Conservation (phyloP, 1,284 basidiomycete species). For the Boletus austroedulis region DNA sequence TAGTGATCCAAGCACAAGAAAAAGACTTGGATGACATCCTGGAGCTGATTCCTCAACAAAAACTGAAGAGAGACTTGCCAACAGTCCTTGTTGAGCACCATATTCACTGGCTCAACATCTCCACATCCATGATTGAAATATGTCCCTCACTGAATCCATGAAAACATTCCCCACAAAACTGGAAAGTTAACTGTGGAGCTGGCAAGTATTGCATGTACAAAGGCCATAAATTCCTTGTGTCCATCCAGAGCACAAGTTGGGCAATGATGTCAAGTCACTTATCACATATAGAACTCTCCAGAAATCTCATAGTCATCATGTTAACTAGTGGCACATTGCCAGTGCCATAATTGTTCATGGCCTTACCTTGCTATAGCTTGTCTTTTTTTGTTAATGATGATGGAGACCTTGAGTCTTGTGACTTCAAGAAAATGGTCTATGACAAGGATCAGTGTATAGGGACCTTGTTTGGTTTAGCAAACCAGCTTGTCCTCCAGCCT, state of each 20-base stretch:
- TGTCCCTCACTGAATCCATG: not conserved
- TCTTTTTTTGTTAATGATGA: not conserved
- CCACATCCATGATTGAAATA: not conserved
- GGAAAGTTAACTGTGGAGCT: not conserved
- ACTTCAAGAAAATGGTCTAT: not conserved
- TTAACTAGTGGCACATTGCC: not conserved
- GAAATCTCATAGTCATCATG: not conserved
- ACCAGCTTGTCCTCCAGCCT: not conserved
- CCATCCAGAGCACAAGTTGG: not conserved
- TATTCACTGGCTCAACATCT: not conserved
- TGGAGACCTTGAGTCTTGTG: not conserved
- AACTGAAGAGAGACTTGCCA: not conserved
- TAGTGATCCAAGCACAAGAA: not conserved
- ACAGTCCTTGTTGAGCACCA: not conserved
- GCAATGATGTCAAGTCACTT: not conserved
- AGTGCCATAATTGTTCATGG: not conserved
- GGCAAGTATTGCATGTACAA: not conserved
- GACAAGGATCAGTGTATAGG: not conserved
- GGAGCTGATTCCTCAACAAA: not conserved
- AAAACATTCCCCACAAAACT: not conserved
- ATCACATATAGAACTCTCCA: not conserved
- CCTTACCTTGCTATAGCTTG: not conserved
- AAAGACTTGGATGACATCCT: not conserved
- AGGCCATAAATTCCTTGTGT: not conserved
- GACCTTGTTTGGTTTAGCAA: not conserved